Evolutionary conservation across 768 basidiomycete genomes (phyloP).

Genomic region (Collybia mongolica): DNA sequence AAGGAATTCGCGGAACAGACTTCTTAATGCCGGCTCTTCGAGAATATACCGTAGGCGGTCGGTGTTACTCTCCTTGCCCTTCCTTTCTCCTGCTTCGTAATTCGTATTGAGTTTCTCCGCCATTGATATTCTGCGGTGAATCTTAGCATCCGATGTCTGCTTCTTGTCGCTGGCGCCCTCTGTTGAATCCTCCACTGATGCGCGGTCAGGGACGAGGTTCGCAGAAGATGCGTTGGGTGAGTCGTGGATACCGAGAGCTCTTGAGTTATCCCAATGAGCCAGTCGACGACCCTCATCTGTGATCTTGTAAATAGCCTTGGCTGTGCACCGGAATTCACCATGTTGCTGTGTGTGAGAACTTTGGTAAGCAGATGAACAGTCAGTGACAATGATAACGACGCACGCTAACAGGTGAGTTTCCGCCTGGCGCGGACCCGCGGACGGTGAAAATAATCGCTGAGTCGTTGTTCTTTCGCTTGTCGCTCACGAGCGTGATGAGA

Average conservation of each 20-base stretch:
- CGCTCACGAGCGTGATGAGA: slow-evolving; percentile 83
- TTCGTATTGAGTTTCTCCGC: slow-evolving; percentile 67
- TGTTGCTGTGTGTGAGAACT: slow-evolving; percentile 58
- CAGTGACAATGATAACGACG: slow-evolving; percentile 24
- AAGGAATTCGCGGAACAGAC: slow-evolving; percentile 92
- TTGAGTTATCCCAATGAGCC: slow-evolving; percentile 76
- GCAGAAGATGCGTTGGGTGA: slow-evolving; percentile 69
- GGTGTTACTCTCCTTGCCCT: slow-evolving; percentile 86
- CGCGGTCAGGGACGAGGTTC: slow-evolving; percentile 57
- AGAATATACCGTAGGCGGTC: slow-evolving; percentile 90
- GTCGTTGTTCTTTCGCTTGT: slow-evolving; percentile 89
- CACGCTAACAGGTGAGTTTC: slow-evolving; percentile 74
- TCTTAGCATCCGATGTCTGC: slow-evolving; percentile 53
- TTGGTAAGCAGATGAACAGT: slow-evolving; percentile 9
- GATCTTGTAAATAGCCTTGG: slow-evolving; percentile 92
- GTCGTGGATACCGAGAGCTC: slow-evolving; percentile 37
- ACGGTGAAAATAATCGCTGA: slow-evolving; percentile 93
- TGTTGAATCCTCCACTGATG: slow-evolving; percentile 54
- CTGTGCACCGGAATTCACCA: slow-evolving; percentile 95
- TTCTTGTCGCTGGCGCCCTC: slow-evolving; percentile 29
- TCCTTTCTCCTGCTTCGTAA: slow-evolving; percentile 53
- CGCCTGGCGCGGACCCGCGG: slow-evolving; percentile 73
- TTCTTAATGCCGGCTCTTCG: slow-evolving; percentile 85
- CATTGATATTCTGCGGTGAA: slow-evolving; percentile 77
- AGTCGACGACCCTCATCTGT: slow-evolving; percentile 88